Conservation (phyloP, 495 filamentous ascomycete genomes). For the Tuber borchii region DNA sequence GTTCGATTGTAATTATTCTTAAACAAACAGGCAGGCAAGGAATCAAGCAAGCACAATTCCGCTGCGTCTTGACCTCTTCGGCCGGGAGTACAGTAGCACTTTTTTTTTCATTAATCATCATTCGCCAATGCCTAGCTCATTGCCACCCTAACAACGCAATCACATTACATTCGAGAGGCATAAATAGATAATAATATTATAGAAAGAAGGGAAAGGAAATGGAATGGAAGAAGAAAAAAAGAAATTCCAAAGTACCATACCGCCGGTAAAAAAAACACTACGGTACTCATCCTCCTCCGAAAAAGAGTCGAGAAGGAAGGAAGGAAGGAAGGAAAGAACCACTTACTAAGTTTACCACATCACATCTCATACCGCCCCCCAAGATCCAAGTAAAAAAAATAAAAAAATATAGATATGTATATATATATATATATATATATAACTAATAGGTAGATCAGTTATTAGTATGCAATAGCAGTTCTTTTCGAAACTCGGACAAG, state of each 20-base stretch:
- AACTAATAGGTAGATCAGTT: too few relatives aligned
- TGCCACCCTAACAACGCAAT: neutral
- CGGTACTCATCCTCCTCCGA: too few relatives aligned
- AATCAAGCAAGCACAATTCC: neutral
- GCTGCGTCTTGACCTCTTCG: neutral
- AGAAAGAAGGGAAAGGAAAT: neutral
- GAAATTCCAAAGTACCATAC: neutral
- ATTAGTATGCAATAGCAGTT: too few relatives aligned
- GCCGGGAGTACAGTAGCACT: neutral
- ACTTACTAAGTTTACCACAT: too few relatives aligned
- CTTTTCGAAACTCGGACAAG: too few relatives aligned
- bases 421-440: too few relatives aligned
- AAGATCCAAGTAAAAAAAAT: too few relatives aligned
- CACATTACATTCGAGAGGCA: neutral
- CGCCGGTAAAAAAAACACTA: too few relatives aligned
- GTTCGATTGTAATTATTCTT: neutral
- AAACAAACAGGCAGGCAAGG: neutral
- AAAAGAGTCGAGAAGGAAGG: too few relatives aligned
- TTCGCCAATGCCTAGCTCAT: neutral
- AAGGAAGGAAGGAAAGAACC: too few relatives aligned
- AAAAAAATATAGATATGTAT: too few relatives aligned
- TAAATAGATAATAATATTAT: neutral
- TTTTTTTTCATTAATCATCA: neutral
- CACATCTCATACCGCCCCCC: too few relatives aligned
- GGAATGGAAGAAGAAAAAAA: neutral